Percentiles rank a stretch among this genome's conserved stretches.
phyloP scores from a whole-genome alignment of 2,329 filamentous ascomycete genomes.

The Xylariaceae sp. region DNA sequence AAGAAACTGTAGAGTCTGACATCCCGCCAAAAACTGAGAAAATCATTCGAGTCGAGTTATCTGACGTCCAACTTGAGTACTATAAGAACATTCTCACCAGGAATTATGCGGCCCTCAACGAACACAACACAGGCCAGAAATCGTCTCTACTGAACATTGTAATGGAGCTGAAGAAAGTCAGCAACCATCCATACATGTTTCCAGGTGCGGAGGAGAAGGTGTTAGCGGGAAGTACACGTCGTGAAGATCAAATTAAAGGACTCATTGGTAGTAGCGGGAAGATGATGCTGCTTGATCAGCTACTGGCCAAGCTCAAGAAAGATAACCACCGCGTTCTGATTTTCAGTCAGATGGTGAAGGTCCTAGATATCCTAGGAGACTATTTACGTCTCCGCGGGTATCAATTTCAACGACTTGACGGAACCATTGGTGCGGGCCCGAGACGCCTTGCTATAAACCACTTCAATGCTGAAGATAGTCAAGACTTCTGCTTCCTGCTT shows the following conservation, averaged over 20 bases:
- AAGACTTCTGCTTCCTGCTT: conserved; percentile 92
- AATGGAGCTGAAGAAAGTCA: conserved; percentile 99
- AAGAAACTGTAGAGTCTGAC: conserved; percentile 95
- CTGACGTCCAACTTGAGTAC: conserved; percentile 93
- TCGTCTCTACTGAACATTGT: conserved; percentile 96
- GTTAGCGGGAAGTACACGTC: conserved; percentile 68
- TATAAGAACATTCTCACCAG: conserved; percentile 98
- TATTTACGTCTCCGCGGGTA: conserved; percentile 92
- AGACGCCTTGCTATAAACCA: conserved; percentile 94
- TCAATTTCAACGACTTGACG: conserved; percentile 89
- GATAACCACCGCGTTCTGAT: conserved; percentile 95
- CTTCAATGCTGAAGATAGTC: conserved; percentile 94
- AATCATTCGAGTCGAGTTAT: conserved; percentile 95
- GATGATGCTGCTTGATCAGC: conserved; percentile 96
- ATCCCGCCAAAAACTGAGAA: conserved; percentile 96
- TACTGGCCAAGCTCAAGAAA: conserved; percentile 87
- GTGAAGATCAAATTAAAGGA: conserved; percentile 86
- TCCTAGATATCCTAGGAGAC: conserved; percentile 92
- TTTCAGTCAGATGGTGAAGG: conserved; percentile 99
- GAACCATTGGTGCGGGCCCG: conserved; percentile 83
- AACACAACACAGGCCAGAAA: conserved; percentile 84
- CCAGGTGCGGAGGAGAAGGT: conserved; percentile 88
- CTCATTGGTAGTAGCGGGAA: conserved; percentile 97
- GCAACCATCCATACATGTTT: conserved; percentile 98
- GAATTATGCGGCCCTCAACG: conserved; percentile 90